Base-by-base conservation (phyloP, 2,329 filamentous ascomycete species). In the Xylaria arbuscula region DNA sequence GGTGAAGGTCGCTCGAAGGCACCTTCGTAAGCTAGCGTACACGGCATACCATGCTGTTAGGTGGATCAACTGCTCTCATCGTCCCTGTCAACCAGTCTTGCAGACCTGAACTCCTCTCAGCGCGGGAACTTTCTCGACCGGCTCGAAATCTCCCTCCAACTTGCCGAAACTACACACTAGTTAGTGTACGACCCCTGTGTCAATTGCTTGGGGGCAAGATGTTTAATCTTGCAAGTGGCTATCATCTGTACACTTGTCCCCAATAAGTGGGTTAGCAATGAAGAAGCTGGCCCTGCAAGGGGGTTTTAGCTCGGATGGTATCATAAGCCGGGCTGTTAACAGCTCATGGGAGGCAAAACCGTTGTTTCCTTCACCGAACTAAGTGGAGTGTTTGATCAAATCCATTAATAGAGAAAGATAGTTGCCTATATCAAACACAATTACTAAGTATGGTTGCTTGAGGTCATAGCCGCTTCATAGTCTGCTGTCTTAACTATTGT, bases 351-450 rank as follows among this genome's bases (percentile, higher is more conserved):
- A 51, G 15, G 24, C 32, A 51, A 32, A 32, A 17, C 22, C 11
- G 9, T 53, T 6, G 13, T 8, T 17, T 36, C 15, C 28, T 34
- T 34, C 51, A 32, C 28, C 28, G 28, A 53, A 53, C 10, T 15
- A 45, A 19, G 51, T 54, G 51, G 51, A 54, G 51, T 54, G 28
- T 34, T 54, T 36, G 51, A n/a, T 36, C 22, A 51, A 34, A 54
- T 36, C 15, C 34, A 54, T 34, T 9, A 19, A 54, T 11, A 19
- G 19, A 45, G 15, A 17, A 9, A 7, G 19, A 9, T 42, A 42
- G 42, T 47, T 47, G 19, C 50, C 24, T 53, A 53, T 53, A 53
- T 22, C 17, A 15, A 17, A 34, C 13, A 7, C 50, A 53, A 34
- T 15, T 53, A n/a, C n/a, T n/a, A n/a, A n/a, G n/a, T n/a, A 53